Base-by-base conservation (phyloP, 2,329 filamentous ascomycete species). In the Emmonsiellopsis sp. region DNA sequence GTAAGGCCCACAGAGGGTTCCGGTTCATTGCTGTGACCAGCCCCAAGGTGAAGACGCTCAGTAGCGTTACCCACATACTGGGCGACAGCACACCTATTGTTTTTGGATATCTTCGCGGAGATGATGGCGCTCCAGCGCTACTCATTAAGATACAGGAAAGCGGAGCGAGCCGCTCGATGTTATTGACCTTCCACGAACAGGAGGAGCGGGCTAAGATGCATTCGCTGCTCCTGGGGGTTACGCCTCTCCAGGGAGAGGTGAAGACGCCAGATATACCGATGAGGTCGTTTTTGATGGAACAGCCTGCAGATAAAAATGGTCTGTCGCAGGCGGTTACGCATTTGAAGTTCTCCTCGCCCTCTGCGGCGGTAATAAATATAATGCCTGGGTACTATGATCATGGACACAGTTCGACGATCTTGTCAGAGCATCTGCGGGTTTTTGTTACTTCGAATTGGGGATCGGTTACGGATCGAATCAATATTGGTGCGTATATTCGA, bases 401-500 rank as follows among this genome's bases (percentile, higher is more conserved):
- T 40, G 82, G 83, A 36, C 74, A 77, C 36, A 75, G 82, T 1
- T 79, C 81, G 2, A 88, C 86, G 0, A 83, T 94, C 32, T 77
- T 91, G 51, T 88, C 88, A 0, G 86, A 93, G 62, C 81, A 80
- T 60, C 72, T 95, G 56, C 82, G 89, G 32, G 77, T 94, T 14
- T 79, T 94, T 51, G 77, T 88, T 34, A 84, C 89, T 54, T 88
- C 86, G 58, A 81, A 86, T 56, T 83, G 85, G 59, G 88, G 89
- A 48, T 88, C 84, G 42, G 75, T 94, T 13, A 88, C 87, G 2
- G 91, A 96, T 69, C 82, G 90, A 39, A 77, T 95, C 63, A 95
- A 95, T 60, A 77, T 94, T 52, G 75, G 77, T 76, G 71, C 66
- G 71, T 55, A 17, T 33, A 43, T 21, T 40, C 53, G 21, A 43